phyloP scores from a whole-genome alignment of 2,329 filamentous ascomycete genomes.

The Chaetomiaceae sp. region DNA sequence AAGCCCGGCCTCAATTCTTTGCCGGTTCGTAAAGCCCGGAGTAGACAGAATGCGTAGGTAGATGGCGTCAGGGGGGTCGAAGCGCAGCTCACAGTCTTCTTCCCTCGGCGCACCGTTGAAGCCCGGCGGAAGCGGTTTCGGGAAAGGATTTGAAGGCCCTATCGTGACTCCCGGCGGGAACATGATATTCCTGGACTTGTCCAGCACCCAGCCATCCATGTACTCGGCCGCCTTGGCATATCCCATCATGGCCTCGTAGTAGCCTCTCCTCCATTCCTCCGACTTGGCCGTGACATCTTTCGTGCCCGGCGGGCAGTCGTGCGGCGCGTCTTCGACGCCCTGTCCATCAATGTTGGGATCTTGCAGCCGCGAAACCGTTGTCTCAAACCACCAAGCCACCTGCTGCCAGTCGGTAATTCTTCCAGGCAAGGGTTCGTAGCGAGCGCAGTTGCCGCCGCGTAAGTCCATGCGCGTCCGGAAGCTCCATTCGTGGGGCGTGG shows the following conservation, averaged over 20 bases:
- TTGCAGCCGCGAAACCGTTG: conserved; percentile 62
- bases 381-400: conserved; percentile 54
- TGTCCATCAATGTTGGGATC: conserved; percentile 62
- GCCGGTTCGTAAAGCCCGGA: conserved; percentile 68
- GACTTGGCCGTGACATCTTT: conserved; percentile 69
- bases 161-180: conserved; percentile 69
- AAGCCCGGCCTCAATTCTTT: conserved; percentile 74
- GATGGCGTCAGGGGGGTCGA: conserved; percentile 63
- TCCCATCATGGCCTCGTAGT: conserved; percentile 75
- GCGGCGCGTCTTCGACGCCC: conserved; percentile 52
- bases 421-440: conserved; percentile 47
- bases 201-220: conserved; percentile 70
- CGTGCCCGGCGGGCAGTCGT: conserved; percentile 39
- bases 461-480: conserved; percentile 63
- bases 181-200: conserved; percentile 58
- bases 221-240: conserved; percentile 72
- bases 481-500: conserved; percentile 77
- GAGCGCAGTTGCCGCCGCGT: conserved; percentile 56
- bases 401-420: conserved; percentile 61
- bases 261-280: conserved; percentile 79
- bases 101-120: conserved; percentile 60
- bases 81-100: conserved; percentile 67
- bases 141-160: conserved; percentile 77
- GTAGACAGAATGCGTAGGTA: conserved; percentile 81
- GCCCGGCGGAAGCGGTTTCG: conserved; percentile 63